Evolutionary conservation across 2,329 filamentous ascomycete genomes (phyloP).

Genomic region (Ophiostoma triangulosporum): DNA sequence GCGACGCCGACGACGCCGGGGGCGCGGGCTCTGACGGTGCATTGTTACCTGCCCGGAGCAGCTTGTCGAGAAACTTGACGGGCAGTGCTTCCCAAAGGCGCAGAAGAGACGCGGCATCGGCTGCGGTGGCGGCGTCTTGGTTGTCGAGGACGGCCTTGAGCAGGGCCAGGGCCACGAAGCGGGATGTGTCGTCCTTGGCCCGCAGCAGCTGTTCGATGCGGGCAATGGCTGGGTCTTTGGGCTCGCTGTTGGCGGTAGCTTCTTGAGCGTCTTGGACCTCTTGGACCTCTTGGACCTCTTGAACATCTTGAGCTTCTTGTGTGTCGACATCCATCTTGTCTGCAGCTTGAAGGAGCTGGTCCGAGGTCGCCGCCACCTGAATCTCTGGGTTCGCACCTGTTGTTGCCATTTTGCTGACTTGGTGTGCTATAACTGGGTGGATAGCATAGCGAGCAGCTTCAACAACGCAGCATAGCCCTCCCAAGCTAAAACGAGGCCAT

Average conservation of each 20-base stretch:
- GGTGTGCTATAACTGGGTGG: neutral
- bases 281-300: too few relatives aligned
- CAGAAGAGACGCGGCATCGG: slow-evolving; percentile 21
- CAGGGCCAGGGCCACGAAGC: slow-evolving; percentile 54
- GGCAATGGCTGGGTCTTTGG: slow-evolving; percentile 20
- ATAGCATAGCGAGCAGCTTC: neutral
- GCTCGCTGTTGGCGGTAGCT: neutral
- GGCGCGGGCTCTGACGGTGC: neutral
- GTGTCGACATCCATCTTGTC: neutral
- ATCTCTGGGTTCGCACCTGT: neutral
- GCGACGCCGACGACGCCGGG: slow-evolving; percentile 23
- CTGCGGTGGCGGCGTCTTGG: slow-evolving; percentile 1
- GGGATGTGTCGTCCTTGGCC: slow-evolving; percentile 51
- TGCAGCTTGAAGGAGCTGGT: neutral
- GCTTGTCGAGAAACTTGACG: slow-evolving; percentile 48
- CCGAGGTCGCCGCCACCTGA: neutral
- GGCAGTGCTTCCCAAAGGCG: slow-evolving; percentile 47
- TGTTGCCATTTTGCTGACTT: neutral
- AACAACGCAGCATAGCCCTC: too few relatives aligned
- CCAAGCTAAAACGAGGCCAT: too few relatives aligned
- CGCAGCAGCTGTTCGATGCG: slow-evolving; percentile 43
- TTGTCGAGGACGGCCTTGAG: slow-evolving; percentile 54
- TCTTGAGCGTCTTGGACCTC: neutral
- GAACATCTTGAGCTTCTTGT: neutral
- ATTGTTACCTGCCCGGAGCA: slow-evolving; percentile 40